A percentile compares a stretch with the other conserved stretches of the same genome.
These are phyloP conservation scores for Xylaria sp. DNA, from an alignment of 2,329 filamentous ascomycete genomes.

Conservation along the genomic window DNA sequence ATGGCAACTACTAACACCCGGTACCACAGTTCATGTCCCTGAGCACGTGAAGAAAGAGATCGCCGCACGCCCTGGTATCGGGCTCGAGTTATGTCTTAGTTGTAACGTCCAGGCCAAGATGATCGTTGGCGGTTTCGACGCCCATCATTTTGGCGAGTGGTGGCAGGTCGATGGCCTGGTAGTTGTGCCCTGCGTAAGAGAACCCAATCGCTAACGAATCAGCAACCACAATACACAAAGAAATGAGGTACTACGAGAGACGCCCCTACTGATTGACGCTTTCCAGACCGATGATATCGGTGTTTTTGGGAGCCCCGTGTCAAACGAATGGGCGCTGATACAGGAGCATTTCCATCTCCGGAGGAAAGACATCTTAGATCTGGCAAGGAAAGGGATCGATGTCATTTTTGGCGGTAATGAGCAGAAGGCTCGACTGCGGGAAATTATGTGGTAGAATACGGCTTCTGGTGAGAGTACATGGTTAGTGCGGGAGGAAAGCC, in stretches of 20 bases:
- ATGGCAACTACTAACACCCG: not conserved
- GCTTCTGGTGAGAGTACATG: not conserved
- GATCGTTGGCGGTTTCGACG: constrained; percentile 71
- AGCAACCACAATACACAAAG: not conserved
- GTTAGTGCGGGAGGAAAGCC: not conserved
- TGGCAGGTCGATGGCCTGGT: constrained; percentile 65
- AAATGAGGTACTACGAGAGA: not conserved
- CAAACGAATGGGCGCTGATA: constrained; percentile 80
- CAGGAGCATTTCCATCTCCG: constrained; percentile 74
- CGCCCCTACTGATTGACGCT: constrained; percentile 4
- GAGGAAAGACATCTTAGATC: constrained; percentile 57
- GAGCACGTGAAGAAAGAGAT: constrained; percentile 68
- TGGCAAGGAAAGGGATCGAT: constrained; percentile 71
- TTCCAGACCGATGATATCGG: constrained; percentile 83
- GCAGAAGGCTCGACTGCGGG: constrained; percentile 68
- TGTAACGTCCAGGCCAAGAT: constrained; percentile 84
- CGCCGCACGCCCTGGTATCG: constrained; percentile 60
- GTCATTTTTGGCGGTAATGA: constrained; percentile 73
- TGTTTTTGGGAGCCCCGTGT: constrained; percentile 80
- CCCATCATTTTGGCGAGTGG: constrained; percentile 85
- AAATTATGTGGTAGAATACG: constrained; percentile 58
- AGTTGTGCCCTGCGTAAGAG: constrained; percentile 75
- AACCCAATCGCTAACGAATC: not conserved
- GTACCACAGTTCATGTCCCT: constrained; percentile 67
- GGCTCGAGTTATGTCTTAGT: constrained; percentile 80